Evolutionary conservation across 306 rosid species (phyloP).

Genomic region (Citrullus colocynthis): DNA sequence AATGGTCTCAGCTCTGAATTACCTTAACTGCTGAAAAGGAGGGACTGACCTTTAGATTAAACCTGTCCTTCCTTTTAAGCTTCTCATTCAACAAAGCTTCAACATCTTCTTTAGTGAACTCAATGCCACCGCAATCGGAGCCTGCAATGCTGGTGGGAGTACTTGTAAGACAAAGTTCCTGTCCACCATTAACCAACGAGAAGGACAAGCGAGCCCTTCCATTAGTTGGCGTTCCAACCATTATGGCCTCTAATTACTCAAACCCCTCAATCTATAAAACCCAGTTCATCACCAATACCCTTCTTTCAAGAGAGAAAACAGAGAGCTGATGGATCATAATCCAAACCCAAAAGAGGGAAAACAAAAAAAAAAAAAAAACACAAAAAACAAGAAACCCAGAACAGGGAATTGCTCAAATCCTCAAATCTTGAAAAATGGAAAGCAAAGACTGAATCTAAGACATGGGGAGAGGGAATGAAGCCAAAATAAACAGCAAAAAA

Average conservation of each 20-base stretch:
- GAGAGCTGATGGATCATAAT: background rate
- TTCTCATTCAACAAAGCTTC: constrained; percentile 70
- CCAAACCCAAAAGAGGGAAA: constrained; percentile 7
- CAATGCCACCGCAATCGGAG: constrained; percentile 65
- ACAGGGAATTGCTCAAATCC: constrained; percentile 1
- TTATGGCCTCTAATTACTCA: constrained; percentile 23
- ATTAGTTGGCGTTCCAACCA: constrained; percentile 81
- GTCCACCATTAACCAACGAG: constrained; percentile 59
- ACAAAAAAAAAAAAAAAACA: background rate
- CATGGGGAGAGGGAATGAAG: constrained; percentile 4
- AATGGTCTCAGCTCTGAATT: background rate
- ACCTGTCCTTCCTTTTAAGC: constrained; percentile 78
- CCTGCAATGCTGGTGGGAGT: constrained; percentile 85
- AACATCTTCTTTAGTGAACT: constrained; percentile 89
- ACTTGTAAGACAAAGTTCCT: constrained; percentile 55
- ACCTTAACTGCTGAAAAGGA: constrained; percentile 15
- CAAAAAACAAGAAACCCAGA: background rate
- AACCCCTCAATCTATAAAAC: constrained; percentile 12
- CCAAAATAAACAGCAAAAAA: background rate
- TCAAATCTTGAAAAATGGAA: constrained; percentile 9
- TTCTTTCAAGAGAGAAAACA: constrained; percentile 1
- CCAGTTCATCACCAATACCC: constrained; percentile 33
- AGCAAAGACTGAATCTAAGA: constrained; percentile 4
- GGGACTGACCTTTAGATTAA: constrained; percentile 72
- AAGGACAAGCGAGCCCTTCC: constrained; percentile 62